These are phyloP conservation scores for Voacanga thouarsii DNA, from an alignment of 257 asterid genomes.

Conservation along the genomic window DNA sequence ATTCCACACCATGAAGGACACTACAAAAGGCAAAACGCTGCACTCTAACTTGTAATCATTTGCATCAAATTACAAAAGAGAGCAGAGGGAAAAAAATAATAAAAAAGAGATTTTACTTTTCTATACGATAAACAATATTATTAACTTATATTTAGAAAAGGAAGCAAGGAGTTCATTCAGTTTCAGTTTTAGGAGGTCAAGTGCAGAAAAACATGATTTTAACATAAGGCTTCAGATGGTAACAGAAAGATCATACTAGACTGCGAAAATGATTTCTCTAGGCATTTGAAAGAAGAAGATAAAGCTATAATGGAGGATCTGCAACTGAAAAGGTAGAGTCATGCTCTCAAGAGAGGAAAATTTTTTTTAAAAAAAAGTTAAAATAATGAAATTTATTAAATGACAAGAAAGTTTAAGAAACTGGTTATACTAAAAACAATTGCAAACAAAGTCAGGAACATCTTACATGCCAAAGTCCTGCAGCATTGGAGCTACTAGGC, in stretches of 20 bases:
- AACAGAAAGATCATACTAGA: not conserved
- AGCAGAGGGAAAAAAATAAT: not conserved
- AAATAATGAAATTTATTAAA: no score
- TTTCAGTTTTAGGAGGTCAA: not conserved
- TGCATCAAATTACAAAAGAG: not conserved
- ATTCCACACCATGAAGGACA: not conserved
- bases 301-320: not conserved
- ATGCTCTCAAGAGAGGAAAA: no score
- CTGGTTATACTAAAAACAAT: not conserved
- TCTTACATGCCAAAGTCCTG: not conserved
- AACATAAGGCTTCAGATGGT: not conserved
- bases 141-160: no score
- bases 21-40: not conserved
- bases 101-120: no score
- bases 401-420: not conserved
- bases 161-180: not conserved
- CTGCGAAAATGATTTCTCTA: not conserved
- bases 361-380: no score
- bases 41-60: not conserved
- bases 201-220: not conserved
- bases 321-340: not conserved
- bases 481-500: no score
- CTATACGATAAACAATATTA: no score
- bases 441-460: no score
- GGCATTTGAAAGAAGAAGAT: conserved; percentile 1